A percentile compares a stretch with the other conserved stretches of the same genome.
These are phyloP conservation scores for Mycena indigotica DNA, from an alignment of 768 basidiomycete species.

Conservation along the genomic window DNA sequence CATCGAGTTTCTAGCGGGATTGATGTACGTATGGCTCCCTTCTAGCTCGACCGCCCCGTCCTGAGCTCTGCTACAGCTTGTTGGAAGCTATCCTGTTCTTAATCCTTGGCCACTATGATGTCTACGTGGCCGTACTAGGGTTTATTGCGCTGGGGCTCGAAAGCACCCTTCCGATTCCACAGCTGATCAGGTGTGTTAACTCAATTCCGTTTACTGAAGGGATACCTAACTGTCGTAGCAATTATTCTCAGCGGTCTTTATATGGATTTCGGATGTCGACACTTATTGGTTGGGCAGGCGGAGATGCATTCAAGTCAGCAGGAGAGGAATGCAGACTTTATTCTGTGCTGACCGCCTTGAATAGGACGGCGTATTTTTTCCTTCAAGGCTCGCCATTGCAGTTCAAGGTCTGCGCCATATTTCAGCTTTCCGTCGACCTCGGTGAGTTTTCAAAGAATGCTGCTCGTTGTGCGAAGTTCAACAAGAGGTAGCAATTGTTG, in stretches of 20 bases:
- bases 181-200: conserved; percentile 66
- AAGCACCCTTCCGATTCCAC: conserved; percentile 85
- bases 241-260: conserved; percentile 57
- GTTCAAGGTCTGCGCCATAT: conserved; percentile 82
- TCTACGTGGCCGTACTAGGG: conserved; percentile 66
- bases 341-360: conserved; percentile 1
- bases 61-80: conserved; percentile 48
- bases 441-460: conserved; percentile 47
- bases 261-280: conserved; percentile 87
- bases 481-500: conserved; percentile 59
- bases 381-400: conserved; percentile 70
- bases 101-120: conserved; percentile 64
- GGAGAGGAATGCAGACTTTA: conserved; percentile 22
- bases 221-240: conserved; percentile 41
- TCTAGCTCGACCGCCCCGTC: conserved; percentile 30
- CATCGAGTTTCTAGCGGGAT: conserved; percentile 78
- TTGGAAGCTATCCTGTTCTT: conserved; percentile 74
- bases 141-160: conserved; percentile 82
- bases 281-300: conserved; percentile 79
- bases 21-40: conserved; percentile 61
- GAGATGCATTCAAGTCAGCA: conserved; percentile 81
- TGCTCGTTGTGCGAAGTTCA: conserved; percentile 6
- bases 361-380: conserved; percentile 81
- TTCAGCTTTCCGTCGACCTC: conserved; percentile 78
- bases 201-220: conserved; percentile 30